A percentile compares a stretch with the other conserved stretches of the same genome.
phyloP scores from a whole-genome alignment of 2,329 filamentous ascomycete genomes.

The Didymellaceae sp. region DNA sequence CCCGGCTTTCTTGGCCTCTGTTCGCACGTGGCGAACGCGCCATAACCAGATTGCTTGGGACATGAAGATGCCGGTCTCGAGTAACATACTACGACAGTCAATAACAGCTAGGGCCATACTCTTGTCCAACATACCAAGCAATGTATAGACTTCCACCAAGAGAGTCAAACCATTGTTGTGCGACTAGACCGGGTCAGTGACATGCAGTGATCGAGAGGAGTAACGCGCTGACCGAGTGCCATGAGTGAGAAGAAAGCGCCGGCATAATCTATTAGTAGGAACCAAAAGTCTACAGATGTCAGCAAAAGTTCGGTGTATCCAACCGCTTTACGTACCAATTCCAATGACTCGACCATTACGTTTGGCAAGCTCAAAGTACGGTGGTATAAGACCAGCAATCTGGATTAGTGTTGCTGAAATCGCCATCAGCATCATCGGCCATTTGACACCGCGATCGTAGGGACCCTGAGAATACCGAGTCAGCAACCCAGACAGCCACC shows the following conservation, averaged over 20 bases:
- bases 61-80: conserved; percentile 66
- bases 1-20: conserved; percentile 58
- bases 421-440: conserved; percentile 63
- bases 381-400: conserved; percentile 63
- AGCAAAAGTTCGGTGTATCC: not conserved
- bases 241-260: conserved; percentile 70
- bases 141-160: conserved; percentile 67
- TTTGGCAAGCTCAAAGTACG: conserved; percentile 69
- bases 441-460: conserved; percentile 61
- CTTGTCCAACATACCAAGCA: conserved; percentile 57
- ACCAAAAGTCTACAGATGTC: conserved; percentile 56
- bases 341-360: conserved; percentile 66
- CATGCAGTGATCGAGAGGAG: not conserved
- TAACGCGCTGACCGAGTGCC: conserved; percentile 58
- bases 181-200: conserved; percentile 53
- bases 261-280: conserved; percentile 65
- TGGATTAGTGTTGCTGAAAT: conserved; percentile 65
- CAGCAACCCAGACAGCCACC: not conserved
- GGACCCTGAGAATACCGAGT: conserved; percentile 52
- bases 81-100: conserved; percentile 52
- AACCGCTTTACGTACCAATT: conserved; percentile 57
- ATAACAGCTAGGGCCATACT: not conserved
- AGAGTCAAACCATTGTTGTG: conserved; percentile 66
- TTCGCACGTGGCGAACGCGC: conserved; percentile 61
- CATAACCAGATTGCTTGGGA: conserved; percentile 66